phyloP scores from a whole-genome alignment of 73 alveolate genomes.

The Paramecium primaurelia region DNA sequence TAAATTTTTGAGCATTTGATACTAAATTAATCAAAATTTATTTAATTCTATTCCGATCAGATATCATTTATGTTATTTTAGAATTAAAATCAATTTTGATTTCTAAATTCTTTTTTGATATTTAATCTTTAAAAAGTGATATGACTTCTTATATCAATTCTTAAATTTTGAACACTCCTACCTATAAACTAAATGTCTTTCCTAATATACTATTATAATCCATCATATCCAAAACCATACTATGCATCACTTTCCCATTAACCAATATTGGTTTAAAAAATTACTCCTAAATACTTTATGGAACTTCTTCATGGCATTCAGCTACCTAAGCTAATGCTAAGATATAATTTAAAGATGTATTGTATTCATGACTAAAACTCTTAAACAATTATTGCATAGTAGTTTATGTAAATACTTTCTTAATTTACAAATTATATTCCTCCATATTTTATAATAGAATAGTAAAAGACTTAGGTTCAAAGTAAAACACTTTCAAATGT shows the following conservation, averaged over 20 bases:
- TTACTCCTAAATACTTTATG: neutral
- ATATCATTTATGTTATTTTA: neutral
- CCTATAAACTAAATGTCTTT: neutral
- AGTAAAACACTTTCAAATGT: neutral
- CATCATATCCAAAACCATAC: conserved; percentile 31
- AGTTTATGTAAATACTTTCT: neutral
- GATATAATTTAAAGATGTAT: conserved; percentile 43
- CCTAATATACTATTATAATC: conserved; percentile 16
- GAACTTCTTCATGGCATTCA: neutral
- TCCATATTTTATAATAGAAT: neutral
- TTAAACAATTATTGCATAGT: neutral
- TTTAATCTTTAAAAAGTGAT: neutral
- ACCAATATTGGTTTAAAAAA: neutral
- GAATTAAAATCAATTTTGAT: neutral
- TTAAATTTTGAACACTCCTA: neutral
- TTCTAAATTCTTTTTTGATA: neutral
- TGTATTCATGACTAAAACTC: conserved; percentile 36
- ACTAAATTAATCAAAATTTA: conserved; percentile 14
- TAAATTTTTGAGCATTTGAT: conserved; percentile 27
- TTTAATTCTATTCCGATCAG: conserved; percentile 32
- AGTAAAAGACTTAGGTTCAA: neutral
- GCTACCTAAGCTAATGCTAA: conserved; percentile 40
- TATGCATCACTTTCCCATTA: conserved; percentile 19
- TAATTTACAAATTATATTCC: neutral
- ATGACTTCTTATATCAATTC: neutral